Evolutionary conservation across 108 stramenopile genomes (phyloP).

Genomic region (Pseudonitzschia multiseries): DNA sequence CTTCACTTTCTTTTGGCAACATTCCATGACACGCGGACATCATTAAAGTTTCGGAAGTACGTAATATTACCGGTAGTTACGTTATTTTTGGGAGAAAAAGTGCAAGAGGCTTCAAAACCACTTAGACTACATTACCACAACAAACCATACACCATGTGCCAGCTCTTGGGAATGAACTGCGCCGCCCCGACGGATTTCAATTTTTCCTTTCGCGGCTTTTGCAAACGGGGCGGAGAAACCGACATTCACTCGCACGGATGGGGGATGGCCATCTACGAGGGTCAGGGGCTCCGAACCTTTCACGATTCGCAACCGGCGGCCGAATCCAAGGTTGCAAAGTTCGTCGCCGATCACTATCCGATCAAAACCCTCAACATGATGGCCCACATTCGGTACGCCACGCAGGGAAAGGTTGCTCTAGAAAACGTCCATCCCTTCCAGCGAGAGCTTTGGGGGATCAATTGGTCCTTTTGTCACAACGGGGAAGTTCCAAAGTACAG

Average conservation of each 20-base stretch:
- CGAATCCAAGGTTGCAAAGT: slow-evolving; percentile 53
- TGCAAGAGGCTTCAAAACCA: too few species aligned
- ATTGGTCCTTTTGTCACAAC: slow-evolving; percentile 80
- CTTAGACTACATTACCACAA: too few species aligned
- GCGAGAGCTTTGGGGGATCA: slow-evolving; percentile 75
- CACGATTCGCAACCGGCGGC: slow-evolving; percentile 62
- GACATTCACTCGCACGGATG: slow-evolving; percentile 88
- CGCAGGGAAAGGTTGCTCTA: slow-evolving; percentile 60
- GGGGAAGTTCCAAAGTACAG: slow-evolving; percentile 62
- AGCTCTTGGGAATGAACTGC: slow-evolving; percentile 79
- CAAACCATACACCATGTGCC: slow-evolving; percentile 9
- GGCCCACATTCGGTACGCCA: slow-evolving; percentile 87
- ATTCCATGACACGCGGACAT: too few species aligned
- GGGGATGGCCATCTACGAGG: slow-evolving; percentile 70
- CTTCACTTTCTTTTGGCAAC: too few species aligned
- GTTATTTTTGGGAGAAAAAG: too few species aligned
- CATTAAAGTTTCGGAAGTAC: too few species aligned
- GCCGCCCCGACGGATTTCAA: slow-evolving; percentile 77
- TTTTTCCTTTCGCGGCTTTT: slow-evolving; percentile 80
- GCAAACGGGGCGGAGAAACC: slow-evolving; percentile 80
- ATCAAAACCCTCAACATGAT: slow-evolving; percentile 70
- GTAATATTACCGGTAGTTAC: too few species aligned
- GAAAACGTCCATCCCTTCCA: slow-evolving; percentile 89
- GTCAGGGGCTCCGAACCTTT: slow-evolving; percentile 57
- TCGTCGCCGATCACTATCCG: neutral